Evolutionary conservation across 495 filamentous ascomycete genomes (phyloP), one percentile per base, ranked within the genome.

Genomic region (Tuber umbilicatum): DNA sequence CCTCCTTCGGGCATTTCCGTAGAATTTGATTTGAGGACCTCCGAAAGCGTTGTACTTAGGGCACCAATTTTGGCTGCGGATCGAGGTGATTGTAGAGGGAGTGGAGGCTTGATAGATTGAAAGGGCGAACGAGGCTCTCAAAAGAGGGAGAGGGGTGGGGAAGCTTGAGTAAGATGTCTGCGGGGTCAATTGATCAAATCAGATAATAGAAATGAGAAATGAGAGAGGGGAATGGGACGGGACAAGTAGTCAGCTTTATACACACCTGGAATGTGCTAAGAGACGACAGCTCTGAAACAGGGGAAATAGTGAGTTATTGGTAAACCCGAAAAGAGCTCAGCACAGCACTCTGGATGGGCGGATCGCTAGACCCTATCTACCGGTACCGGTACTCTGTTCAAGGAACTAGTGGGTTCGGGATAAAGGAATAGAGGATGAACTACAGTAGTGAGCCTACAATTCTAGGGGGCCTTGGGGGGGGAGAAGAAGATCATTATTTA

Each of bases 1-100:
- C 82, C 82, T 74, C 86, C 89, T 83, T 91, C 90, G 82, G 89
- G 89, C 92, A 95, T 94, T 79, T 73, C 55, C 55, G 55, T 64
- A 35, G 27, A 64, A 35, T 64, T 64, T 64, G 27, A 64, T 31
- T 64, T 16, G 27, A 35, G 55, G 27, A 35, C 12, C 55, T 35
- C 55, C 12, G 14, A 35, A 19, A 19, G 27, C 2, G 14, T 64
- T 64, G 27, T 35, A 64, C 27, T 64, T 16, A 35, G 31, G 12
- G 55, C 55, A 64, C 27, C 55, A 64, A 64, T 64, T 64, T 64
- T 35, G 16, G 27, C 55, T 35, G 27, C 10, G 14, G 55, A 64
- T 35, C 55, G 55, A 64, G 14, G 16, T 35, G 27, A 64, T 35
- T 0, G 55, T 64, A 5, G 55, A 5, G 50, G 31, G 55, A 35